Evolutionary conservation across 202 grass and related monocot genomes (phyloP), one percentile per base, ranked within the genome.

Genomic region (Zoysia matrella): DNA sequence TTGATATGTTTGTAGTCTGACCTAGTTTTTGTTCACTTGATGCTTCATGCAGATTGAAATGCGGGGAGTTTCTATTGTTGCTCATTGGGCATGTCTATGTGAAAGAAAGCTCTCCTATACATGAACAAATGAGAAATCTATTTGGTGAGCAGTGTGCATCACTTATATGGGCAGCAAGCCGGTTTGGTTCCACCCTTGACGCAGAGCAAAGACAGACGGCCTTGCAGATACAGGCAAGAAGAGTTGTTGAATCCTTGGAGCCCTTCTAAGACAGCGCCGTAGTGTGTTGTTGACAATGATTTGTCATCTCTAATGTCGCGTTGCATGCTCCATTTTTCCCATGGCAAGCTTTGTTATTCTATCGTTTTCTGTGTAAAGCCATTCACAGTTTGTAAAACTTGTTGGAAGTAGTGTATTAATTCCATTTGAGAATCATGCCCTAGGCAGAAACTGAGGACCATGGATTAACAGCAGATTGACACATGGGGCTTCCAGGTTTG

Each of bases 91-190:
- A 96, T 87, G 89, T 99, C 67, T 91, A 92, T 73, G 85, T 69
- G 75, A 95, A 67, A 51, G 96, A 99, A 85, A 99, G 85, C 72
- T 90, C 93, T 74, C 96, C 93, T 56, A 89, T 99, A 88, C 85
- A 89, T 18, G 93, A 94, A 52, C 93, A 96, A 62, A 90, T 96
- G 80, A 83, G 78, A 68, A 80, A 72, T 67, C 76, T 88, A 46
- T 90, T 99, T 49, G 91, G 92, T 11, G 96, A 96, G 87, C 89
- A 94, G 76, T 99, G 96, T 0, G 93, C 96, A 4, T 99, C 96
- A 0, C 83, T 99, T 11, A 85, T 96, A 75, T 96, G 93, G 96
- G 96, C 93, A n/a, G 96, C 96, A 6, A 96, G 96, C 81, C 78
- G 90, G 40, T 99, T 99, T n/a, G 93, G 96, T 65, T 99, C 93